phyloP scores from a whole-genome alignment of 352 stramenopile species.

The Pythium dissotocum region DNA sequence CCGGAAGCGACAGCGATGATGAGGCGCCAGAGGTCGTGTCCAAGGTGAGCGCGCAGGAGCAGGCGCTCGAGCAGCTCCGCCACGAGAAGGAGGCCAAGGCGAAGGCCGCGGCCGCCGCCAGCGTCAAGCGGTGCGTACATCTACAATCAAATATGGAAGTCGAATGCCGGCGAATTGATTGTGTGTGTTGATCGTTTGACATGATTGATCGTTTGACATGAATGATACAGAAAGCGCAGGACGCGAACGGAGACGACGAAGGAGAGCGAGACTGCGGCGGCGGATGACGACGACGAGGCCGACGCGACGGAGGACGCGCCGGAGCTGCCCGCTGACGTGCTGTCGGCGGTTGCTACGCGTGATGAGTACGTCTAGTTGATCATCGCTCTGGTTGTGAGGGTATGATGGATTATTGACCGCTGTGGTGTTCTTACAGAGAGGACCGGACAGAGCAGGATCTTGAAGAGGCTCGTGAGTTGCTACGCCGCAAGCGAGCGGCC shows the following conservation, averaged over 20 bases:
- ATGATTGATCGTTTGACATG: not conserved
- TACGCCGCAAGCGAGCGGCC: conserved; percentile 22
- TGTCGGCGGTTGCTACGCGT: conserved; percentile 64
- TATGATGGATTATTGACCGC: not conserved
- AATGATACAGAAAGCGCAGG: conserved; percentile 44
- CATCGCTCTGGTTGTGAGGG: not conserved
- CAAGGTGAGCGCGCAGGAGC: conserved; percentile 64
- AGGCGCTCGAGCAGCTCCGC: conserved; percentile 47
- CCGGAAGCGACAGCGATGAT: conserved; percentile 59
- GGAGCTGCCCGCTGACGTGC: conserved; percentile 62
- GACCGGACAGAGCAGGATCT: conserved; percentile 49
- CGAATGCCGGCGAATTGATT: not conserved
- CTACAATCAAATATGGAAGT: not conserved
- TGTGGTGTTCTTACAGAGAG: conserved; percentile 36
- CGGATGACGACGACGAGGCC: conserved; percentile 18
- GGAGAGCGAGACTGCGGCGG: conserved; percentile 18
- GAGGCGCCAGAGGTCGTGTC: conserved; percentile 78
- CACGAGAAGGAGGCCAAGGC: conserved; percentile 58
- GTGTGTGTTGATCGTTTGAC: not conserved
- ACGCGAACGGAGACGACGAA: conserved; percentile 25
- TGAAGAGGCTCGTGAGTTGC: conserved; percentile 31
- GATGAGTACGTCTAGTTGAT: conserved; percentile 42
- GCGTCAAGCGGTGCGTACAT: conserved; percentile 48
- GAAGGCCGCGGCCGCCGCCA: conserved; percentile 32
- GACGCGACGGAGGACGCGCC: conserved; percentile 28